Conservation (phyloP, 805 yeast genomes). For the Sugiyamaella boreocaroliniensis region DNA sequence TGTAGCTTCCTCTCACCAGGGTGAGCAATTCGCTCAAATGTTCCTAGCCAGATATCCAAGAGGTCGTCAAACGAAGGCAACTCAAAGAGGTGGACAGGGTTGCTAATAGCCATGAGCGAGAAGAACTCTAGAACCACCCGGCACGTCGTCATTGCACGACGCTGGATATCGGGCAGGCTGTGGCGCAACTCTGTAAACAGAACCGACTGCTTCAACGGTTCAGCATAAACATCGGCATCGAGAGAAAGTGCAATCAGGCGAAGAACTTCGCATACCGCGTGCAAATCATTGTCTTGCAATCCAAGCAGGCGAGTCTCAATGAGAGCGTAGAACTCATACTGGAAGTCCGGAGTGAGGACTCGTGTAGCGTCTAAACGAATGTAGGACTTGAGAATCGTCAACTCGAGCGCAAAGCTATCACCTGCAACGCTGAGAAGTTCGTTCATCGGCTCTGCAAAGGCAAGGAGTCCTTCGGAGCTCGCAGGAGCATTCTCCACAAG, state of each 20-base stretch:
- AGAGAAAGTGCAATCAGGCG: slow-evolving; percentile 15
- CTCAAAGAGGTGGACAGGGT: slow-evolving; percentile 18
- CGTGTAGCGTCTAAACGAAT: slow-evolving; percentile 25
- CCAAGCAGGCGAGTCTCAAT: slow-evolving; percentile 10
- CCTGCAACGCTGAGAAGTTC: slow-evolving; percentile 63
- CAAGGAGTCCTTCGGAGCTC: slow-evolving; percentile 36
- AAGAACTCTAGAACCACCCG: slow-evolving; percentile 22
- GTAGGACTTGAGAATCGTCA: slow-evolving; percentile 31
- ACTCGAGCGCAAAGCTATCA: slow-evolving; percentile 26
- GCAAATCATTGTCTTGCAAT: slow-evolving; percentile 3
- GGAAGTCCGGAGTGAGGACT: slow-evolving; percentile 5
- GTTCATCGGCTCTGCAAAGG: slow-evolving; percentile 45
- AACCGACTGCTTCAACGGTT: slow-evolving; percentile 25
- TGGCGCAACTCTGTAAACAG: slow-evolving; percentile 8
- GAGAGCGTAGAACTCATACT: slow-evolving; percentile 5
- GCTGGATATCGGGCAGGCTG: slow-evolving; percentile 25
- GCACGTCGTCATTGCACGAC: slow-evolving; percentile 30
- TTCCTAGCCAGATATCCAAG: slow-evolving; percentile 27
- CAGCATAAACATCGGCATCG: slow-evolving; percentile 15
- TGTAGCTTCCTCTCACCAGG: slow-evolving; percentile 69
- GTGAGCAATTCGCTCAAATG: slow-evolving; percentile 53
- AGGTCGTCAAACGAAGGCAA: slow-evolving; percentile 14
- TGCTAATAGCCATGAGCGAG: slow-evolving; percentile 23
- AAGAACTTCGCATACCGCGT: slow-evolving; percentile 7
- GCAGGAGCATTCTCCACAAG: slow-evolving; percentile 56